phyloP scores from a whole-genome alignment of 371 early-diverging fungal species.

The Haplosporangium sp. region DNA sequence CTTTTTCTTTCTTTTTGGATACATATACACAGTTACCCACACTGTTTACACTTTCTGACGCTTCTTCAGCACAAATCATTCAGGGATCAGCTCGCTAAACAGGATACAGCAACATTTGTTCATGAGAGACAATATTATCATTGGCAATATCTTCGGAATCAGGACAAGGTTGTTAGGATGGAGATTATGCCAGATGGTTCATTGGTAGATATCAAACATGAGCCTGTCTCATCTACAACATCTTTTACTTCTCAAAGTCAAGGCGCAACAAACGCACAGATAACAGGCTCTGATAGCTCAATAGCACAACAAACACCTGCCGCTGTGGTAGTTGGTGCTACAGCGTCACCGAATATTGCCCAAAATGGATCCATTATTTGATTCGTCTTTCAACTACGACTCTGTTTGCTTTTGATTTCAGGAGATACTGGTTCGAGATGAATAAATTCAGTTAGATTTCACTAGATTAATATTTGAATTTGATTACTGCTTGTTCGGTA shows the following conservation, averaged over 20 bases:
- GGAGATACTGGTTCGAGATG: too few relatives aligned
- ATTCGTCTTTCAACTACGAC: not conserved
- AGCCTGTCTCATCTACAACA: slow-evolving; percentile 2
- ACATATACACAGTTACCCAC: slow-evolving; percentile 79
- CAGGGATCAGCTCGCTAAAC: slow-evolving; percentile 78
- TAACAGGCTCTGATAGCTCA: not conserved
- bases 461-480: too few relatives aligned
- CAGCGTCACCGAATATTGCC: not conserved
- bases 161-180: slow-evolving; percentile 52
- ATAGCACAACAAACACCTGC: not conserved
- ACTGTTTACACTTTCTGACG: slow-evolving; percentile 86
- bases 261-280: not conserved
- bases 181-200: slow-evolving; percentile 52
- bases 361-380: not conserved
- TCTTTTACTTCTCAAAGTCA: not conserved
- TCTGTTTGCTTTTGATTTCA: too few relatives aligned
- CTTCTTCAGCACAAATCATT: slow-evolving; percentile 85
- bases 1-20: not conserved
- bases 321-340: not conserved
- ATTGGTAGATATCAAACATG: slow-evolving; percentile 37
- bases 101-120: slow-evolving; percentile 80
- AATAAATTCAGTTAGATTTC: too few relatives aligned
- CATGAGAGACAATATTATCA: slow-evolving; percentile 91
- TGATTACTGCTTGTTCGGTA: too few relatives aligned
- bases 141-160: slow-evolving; percentile 79